These are phyloP conservation scores for Elasticomyces elasticus DNA, from an alignment of 495 filamentous ascomycete genomes.

Conservation along the genomic window DNA sequence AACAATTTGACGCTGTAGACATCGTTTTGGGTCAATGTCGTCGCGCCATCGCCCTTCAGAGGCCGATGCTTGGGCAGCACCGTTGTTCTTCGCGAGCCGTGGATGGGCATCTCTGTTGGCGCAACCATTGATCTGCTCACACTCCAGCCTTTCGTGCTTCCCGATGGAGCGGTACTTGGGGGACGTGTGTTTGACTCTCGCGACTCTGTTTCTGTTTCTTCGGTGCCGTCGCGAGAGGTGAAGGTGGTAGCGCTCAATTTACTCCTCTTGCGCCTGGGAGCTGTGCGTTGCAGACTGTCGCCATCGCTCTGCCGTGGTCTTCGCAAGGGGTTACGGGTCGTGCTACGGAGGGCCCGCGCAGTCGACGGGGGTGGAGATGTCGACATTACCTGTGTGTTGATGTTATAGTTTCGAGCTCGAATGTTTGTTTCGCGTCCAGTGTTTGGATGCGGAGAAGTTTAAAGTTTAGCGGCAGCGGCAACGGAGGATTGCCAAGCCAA, in stretches of 20 bases:
- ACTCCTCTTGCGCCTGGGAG: conserved; percentile 30
- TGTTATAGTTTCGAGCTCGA: no score
- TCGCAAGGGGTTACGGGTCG: conserved; percentile 27
- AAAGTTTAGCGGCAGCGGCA: no score
- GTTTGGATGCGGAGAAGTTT: no score
- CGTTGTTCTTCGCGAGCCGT: conserved; percentile 24
- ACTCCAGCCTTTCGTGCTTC: conserved; percentile 4
- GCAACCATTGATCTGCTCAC: background rate
- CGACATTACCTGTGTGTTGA: conserved; percentile 1
- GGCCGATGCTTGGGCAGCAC: conserved; percentile 19
- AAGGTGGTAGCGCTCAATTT: conserved; percentile 30
- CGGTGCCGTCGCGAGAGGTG: conserved; percentile 2
- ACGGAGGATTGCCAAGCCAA: no score
- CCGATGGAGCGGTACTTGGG: no score
- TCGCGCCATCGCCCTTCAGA: conserved; percentile 27
- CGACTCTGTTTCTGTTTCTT: background rate
- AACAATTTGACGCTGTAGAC: conserved; percentile 80
- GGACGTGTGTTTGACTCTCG: no score
- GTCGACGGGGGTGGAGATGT: conserved; percentile 2
- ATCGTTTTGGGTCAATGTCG: conserved; percentile 63
- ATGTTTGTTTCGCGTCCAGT: no score
- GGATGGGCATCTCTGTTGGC: conserved; percentile 25
- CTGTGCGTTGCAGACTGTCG: conserved; percentile 23
- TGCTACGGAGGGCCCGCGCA: conserved; percentile 9
- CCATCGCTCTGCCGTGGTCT: conserved; percentile 31